Evolutionary conservation across 2,329 filamentous ascomycete species (phyloP).

Genomic region (Lecanosticta acicola): DNA sequence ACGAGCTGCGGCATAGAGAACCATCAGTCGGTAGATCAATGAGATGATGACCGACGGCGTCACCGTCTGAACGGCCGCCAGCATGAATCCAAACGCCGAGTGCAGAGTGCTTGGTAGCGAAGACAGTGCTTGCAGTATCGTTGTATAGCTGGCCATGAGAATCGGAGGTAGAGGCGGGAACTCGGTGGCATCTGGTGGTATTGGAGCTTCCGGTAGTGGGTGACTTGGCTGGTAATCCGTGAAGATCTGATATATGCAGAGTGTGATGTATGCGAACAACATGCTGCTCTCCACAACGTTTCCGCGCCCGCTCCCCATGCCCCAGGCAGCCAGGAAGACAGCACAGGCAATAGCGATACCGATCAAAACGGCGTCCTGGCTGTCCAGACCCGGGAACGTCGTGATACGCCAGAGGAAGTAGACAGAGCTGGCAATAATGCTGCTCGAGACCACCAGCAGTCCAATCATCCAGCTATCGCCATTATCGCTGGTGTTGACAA

Average conservation of each 20-base stretch:
- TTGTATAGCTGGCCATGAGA: conserved; percentile 97
- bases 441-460: conserved; percentile 79
- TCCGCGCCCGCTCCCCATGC: conserved; percentile 86
- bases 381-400: conserved; percentile 87
- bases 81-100: conserved; percentile 77
- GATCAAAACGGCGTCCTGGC: conserved; percentile 86
- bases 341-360: conserved; percentile 88
- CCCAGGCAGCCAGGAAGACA: conserved; percentile 87
- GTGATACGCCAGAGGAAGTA: conserved; percentile 97
- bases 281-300: conserved; percentile 94
- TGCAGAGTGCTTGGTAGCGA: conserved; percentile 77
- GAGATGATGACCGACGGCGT: conserved; percentile 95
- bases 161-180: conserved; percentile 95
- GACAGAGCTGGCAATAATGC: conserved; percentile 84
- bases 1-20: conserved; percentile 89
- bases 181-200: conserved; percentile 58
- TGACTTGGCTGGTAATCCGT: conserved; percentile 88
- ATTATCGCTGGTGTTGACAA: conserved; percentile 79
- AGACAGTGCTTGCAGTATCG: conserved; percentile 75
- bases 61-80: conserved; percentile 89
- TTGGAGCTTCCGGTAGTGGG: conserved; percentile 39
- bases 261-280: conserved; percentile 93
- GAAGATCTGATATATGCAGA: conserved; percentile 98
- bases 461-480: conserved; percentile 97
- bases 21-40: conserved; percentile 84